These are phyloP conservation scores for Cladobotryum protrusum DNA, from an alignment of 2,329 filamentous ascomycete species.

Conservation along the genomic window DNA sequence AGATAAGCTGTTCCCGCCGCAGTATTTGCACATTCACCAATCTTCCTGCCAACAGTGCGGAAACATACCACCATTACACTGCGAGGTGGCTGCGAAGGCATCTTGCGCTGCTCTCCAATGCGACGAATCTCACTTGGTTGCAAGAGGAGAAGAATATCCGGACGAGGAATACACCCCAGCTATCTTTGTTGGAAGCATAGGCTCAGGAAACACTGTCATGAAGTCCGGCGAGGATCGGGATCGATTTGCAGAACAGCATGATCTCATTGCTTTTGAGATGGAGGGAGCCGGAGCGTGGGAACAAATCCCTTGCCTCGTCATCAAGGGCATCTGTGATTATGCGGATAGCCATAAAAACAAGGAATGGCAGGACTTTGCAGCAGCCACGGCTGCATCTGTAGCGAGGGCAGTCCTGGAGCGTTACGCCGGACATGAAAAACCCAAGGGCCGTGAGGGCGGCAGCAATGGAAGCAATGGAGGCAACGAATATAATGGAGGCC, in stretches of 20 bases:
- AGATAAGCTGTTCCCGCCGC: too few relatives aligned
- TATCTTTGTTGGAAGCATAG: conserved; percentile 33
- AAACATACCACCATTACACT: too few relatives aligned
- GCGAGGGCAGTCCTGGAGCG: conserved; percentile 21
- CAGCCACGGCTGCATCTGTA: conserved; percentile 28
- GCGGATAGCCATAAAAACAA: conserved; percentile 34
- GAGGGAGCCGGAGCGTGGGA: conserved; percentile 25
- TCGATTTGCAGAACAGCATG: conserved; percentile 17
- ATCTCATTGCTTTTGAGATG: conserved; percentile 29
- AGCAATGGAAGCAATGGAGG: too few relatives aligned
- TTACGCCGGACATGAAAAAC: background rate
- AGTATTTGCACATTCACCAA: too few relatives aligned
- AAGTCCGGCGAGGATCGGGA: conserved; percentile 32
- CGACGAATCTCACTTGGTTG: conserved; percentile 5
- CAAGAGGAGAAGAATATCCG: fast-evolving
- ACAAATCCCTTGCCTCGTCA: conserved; percentile 26
- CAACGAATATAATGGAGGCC: too few relatives aligned
- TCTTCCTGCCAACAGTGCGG: too few relatives aligned
- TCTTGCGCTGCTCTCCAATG: too few relatives aligned
- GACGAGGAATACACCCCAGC: conserved; percentile 19
- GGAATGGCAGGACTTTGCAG: conserved; percentile 31
- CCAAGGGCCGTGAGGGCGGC: too few relatives aligned
- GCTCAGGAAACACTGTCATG: conserved; percentile 34
- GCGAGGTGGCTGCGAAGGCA: too few relatives aligned
- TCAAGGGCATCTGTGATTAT: conserved; percentile 34